These are phyloP conservation scores for Kentomonas sorsogonicus DNA, from an alignment of 208 protist genomes.

Conservation along the genomic window DNA sequence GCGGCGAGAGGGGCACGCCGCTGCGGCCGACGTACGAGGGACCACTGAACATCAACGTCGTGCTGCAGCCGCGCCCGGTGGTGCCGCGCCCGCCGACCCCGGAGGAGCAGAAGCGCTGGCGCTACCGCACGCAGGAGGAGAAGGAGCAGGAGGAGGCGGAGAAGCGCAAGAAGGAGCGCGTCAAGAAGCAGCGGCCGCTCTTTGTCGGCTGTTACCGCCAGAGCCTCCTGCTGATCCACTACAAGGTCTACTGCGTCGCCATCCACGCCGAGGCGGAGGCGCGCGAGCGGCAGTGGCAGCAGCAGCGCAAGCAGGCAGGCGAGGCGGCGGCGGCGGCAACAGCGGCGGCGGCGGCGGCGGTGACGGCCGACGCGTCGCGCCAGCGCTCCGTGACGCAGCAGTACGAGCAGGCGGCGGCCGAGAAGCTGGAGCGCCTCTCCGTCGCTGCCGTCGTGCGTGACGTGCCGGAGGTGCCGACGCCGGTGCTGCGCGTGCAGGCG, in stretches of 20 bases:
- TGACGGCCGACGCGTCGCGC: too few species aligned
- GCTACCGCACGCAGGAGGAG: background rate
- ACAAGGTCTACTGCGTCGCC: slow-evolving; percentile 72
- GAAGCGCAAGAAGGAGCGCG: background rate
- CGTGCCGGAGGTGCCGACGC: slow-evolving; percentile 45
- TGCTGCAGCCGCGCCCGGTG: background rate
- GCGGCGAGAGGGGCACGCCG: background rate
- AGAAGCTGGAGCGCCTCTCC: slow-evolving; percentile 3
- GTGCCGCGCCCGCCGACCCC: background rate
- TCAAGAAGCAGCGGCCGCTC: background rate
- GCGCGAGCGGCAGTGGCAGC: background rate
- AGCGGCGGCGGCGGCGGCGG: slow-evolving; percentile 4
- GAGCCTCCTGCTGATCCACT: slow-evolving; percentile 69
- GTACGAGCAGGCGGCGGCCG: background rate
- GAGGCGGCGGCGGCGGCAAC: background rate
- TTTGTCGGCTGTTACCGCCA: slow-evolving; percentile 77
- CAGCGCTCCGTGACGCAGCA: background rate
- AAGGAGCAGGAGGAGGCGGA: background rate
- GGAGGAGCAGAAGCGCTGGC: background rate
- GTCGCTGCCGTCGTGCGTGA: too few species aligned
- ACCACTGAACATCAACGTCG: background rate
- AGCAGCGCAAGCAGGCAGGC: background rate
- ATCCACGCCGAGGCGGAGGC: slow-evolving; percentile 36
- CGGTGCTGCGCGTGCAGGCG: slow-evolving; percentile 53
- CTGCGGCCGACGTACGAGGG: background rate